Percentiles rank a stretch among this genome's conserved stretches.
Evolutionary conservation across 352 stramenopile genomes (phyloP).

Genomic region (Aphanomyces invadans): DNA sequence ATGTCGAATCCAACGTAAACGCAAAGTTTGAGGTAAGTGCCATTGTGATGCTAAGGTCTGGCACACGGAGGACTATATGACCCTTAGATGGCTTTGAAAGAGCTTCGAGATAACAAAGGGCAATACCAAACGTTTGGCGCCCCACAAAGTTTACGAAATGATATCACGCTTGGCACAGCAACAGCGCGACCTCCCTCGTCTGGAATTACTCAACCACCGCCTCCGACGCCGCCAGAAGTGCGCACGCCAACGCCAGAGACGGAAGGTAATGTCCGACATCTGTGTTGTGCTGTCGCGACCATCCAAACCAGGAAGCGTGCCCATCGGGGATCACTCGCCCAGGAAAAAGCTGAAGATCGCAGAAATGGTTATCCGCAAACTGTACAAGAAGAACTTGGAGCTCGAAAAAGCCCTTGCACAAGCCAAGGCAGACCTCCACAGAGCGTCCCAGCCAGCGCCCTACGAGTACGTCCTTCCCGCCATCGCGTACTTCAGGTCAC

Average conservation of each 20-base stretch:
- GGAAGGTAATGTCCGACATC: too few species aligned
- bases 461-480: too few species aligned
- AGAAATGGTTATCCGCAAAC: conserved; percentile 53
- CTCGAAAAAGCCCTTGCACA: conserved; percentile 32
- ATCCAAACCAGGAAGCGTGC: too few species aligned
- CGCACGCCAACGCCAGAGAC: background rate
- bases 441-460: conserved; percentile 18
- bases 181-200: background rate
- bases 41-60: too few species aligned
- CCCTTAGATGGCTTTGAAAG: conserved; percentile 39
- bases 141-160: too few species aligned
- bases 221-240: too few species aligned
- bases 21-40: conserved; percentile 39
- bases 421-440: conserved; percentile 29
- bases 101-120: conserved; percentile 41
- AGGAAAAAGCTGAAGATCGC: conserved; percentile 40
- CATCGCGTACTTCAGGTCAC: too few species aligned
- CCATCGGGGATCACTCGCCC: conserved; percentile 29
- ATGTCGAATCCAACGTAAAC: conserved; percentile 32
- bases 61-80: background rate
- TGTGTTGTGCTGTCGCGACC: too few species aligned
- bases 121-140: conserved; percentile 33
- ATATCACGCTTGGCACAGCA: background rate
- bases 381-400: conserved; percentile 45
- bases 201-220: background rate